phyloP scores from a whole-genome alignment of 108 stramenopile genomes.

The Conticribra weissflogii region DNA sequence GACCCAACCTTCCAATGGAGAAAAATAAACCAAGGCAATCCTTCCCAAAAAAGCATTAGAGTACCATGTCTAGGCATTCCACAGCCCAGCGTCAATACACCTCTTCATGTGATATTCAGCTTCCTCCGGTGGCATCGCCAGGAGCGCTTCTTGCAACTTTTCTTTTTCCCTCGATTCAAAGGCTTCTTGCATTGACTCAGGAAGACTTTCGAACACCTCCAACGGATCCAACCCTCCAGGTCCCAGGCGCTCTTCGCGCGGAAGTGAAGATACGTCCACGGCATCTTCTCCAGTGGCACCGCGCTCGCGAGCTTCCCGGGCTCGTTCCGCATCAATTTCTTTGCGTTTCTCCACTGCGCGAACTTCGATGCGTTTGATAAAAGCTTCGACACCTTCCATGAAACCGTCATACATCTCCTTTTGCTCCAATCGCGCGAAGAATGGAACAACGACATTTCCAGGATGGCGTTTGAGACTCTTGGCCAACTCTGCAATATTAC shows the following conservation, averaged over 20 bases:
- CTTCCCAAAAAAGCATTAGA: neutral
- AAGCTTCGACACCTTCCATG: constrained; percentile 79
- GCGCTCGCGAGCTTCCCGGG: constrained; percentile 37
- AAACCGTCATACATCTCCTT: constrained; percentile 81
- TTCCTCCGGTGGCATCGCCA: constrained; percentile 80
- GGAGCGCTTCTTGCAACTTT: constrained; percentile 75
- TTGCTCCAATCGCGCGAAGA: constrained; percentile 89
- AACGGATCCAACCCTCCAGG: constrained; percentile 98
- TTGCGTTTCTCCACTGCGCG: constrained; percentile 92
- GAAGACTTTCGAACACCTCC: constrained; percentile 93
- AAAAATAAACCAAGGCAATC: no score
- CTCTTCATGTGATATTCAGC: constrained; percentile 96
- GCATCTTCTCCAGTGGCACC: constrained; percentile 65
- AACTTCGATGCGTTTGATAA: constrained; percentile 84
- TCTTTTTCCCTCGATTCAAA: constrained; percentile 91
- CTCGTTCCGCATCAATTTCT: constrained; percentile 89
- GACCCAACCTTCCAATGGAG: no score
- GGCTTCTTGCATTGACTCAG: constrained; percentile 88
- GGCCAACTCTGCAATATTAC: constrained; percentile 97
- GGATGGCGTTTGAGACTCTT: constrained; percentile 90
- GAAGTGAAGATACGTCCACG: constrained; percentile 71
- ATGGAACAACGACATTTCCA: constrained; percentile 96
- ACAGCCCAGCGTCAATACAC: constrained; percentile 92
- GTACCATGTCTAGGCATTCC: constrained; percentile 60
- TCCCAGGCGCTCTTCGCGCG: constrained; percentile 86